phyloP scores from a whole-genome alignment of 2,329 filamentous ascomycete species.

The Chaetomium sp. region DNA sequence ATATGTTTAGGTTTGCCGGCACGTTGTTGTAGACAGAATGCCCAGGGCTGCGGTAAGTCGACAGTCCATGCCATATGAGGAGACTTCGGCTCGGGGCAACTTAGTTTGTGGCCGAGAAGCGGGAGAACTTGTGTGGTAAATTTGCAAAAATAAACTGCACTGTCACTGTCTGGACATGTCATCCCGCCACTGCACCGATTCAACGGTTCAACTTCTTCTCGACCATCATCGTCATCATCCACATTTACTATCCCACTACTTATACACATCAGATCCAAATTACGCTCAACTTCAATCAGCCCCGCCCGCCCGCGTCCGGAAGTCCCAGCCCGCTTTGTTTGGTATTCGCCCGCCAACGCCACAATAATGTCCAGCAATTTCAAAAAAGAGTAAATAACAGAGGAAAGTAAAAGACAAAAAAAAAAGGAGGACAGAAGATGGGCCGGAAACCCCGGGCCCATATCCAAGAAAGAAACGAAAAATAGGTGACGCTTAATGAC shows the following conservation, averaged over 20 bases:
- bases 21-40: no score
- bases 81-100: no score
- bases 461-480: slow-evolving; percentile 1
- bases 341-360: slow-evolving; percentile 10
- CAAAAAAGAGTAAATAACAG: not conserved
- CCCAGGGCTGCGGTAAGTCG: no score
- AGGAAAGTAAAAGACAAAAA: not conserved
- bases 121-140: no score
- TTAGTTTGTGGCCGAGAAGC: no score
- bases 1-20: no score
- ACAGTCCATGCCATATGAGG: no score
- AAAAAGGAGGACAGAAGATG: not conserved
- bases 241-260: not conserved
- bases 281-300: not conserved
- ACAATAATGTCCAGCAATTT: slow-evolving; percentile 1
- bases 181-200: not conserved
- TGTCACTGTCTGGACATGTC: no score
- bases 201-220: slow-evolving; percentile 3
- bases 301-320: not conserved
- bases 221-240: no score
- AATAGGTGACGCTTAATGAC: slow-evolving; percentile 5
- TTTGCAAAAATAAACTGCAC: no score
- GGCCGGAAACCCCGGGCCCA: not conserved
- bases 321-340: slow-evolving; percentile 11
- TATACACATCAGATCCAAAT: slow-evolving; percentile 2